Evolutionary conservation across 768 basidiomycete genomes (phyloP).

Genomic region (Mycena vitilis): DNA sequence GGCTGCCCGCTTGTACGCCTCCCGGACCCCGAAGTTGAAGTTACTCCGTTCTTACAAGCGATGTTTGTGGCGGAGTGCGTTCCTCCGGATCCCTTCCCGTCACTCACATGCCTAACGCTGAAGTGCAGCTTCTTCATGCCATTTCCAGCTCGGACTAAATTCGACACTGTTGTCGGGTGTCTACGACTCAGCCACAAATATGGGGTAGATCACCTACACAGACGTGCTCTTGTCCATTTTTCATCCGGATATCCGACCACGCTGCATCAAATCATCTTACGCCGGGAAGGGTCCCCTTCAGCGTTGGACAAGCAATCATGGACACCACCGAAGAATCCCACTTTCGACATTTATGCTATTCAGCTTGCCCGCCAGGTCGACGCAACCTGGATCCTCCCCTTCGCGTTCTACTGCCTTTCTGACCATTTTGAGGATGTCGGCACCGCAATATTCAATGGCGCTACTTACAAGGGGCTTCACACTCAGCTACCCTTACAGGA

Average conservation of each 20-base stretch:
- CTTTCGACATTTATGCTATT: background rate
- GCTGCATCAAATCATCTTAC: no score
- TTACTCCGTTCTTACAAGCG: constrained; percentile 18
- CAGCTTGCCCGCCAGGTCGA: constrained; percentile 9
- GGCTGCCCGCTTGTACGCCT: constrained; percentile 31
- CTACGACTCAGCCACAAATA: constrained; percentile 28
- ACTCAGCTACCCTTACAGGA: background rate
- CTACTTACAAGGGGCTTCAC: background rate
- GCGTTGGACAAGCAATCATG: no score
- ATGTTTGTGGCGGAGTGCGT: constrained; percentile 24
- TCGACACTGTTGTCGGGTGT: constrained; percentile 1
- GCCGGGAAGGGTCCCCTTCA: no score
- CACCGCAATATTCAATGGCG: background rate
- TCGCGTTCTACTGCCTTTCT: constrained; percentile 11
- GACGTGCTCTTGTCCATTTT: constrained; percentile 20
- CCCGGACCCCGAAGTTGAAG: constrained; percentile 8
- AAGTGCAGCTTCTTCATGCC: constrained; percentile 11
- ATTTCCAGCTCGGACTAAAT: background rate
- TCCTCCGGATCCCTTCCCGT: no score
- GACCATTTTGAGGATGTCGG: background rate
- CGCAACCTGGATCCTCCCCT: constrained; percentile 17
- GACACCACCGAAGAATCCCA: no score
- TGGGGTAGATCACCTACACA: constrained; percentile 1
- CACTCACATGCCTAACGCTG: background rate
- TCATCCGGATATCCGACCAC: background rate